Evolutionary conservation across 177 flowering plant genomes (phyloP), one percentile per base, ranked within the genome.

Genomic region (Vitis hybrid): DNA sequence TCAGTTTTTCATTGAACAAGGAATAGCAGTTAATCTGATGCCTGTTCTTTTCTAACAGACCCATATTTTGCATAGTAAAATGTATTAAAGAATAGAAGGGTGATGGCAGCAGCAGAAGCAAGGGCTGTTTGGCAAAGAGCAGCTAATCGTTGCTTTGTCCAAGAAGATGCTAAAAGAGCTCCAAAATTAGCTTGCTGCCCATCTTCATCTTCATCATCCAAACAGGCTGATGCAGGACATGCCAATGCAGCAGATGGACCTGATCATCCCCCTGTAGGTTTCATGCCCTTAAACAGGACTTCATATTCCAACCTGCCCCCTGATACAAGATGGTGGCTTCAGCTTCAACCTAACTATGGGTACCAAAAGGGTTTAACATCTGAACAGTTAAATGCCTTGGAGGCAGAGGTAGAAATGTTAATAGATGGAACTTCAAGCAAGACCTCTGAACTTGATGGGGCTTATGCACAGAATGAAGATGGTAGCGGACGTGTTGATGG

Each of bases 121-220:
- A 90, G 99, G 78, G 90, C 93, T 35, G 92, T 86, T 54, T 95
- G 96, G 96, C 99, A 95, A 76, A 88, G 94, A 65, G 72, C 92
- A 59, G 98, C 90, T 60, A 93, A 91, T 80, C 90, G 97, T 67
- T 93, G 86, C 76, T 89, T 95, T 76, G 94, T 90, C 54, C 97
- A 93, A 77, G 97, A 93, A 82, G 99, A 95, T 84, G 99, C 98
- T 60, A 93, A 91, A 69, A 87, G 98, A 83, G 97, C 97, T 82
- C 94, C 97, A 17, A 90, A 87, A 69, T 74, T 93, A 78, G 93
- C 94, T 64, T 85, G 84, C 73, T 86, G 94, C 79, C 88, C 89
- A 51, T 79, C 96, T 14, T 79, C 93, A 35, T 76, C 86, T 19
- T 74, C 92, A 60, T 74, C 85, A 46, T 76, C 85, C n/a, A 86